A percentile compares a stretch with the other conserved stretches of the same genome.
These are phyloP conservation scores for Tulasnella sp. DNA, from an alignment of 768 basidiomycete genomes.

Conservation along the genomic window DNA sequence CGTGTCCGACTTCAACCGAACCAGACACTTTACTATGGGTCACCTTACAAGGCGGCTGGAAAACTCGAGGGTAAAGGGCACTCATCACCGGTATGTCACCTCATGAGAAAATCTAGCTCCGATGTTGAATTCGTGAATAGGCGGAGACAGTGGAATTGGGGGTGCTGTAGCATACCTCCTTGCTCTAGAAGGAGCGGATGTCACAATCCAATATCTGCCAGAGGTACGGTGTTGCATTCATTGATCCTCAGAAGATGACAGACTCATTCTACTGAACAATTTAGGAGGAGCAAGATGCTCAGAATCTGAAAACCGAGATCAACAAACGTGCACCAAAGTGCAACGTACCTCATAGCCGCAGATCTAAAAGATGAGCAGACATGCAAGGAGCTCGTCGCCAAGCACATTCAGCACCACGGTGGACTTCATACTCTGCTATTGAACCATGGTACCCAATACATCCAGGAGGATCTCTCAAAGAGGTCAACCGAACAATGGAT, in stretches of 20 bases:
- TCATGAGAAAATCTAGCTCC: no score
- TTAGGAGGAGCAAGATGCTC: slow-evolving; percentile 33
- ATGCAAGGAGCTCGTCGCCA: slow-evolving; percentile 29
- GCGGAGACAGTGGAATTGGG: slow-evolving; percentile 40
- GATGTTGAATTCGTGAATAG: no score
- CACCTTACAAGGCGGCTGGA: slow-evolving; percentile 33
- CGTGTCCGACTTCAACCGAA: no score
- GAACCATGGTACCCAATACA: slow-evolving; percentile 35
- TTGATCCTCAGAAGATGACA: no score
- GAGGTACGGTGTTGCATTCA: not conserved
- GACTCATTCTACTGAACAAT: not conserved
- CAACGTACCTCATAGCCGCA: slow-evolving; percentile 28
- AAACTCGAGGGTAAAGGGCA: slow-evolving; percentile 36
- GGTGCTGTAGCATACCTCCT: slow-evolving; percentile 32
- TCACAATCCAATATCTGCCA: slow-evolving; percentile 24
- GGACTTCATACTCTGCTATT: slow-evolving; percentile 29
- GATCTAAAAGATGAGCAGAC: slow-evolving; percentile 32
- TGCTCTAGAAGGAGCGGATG: slow-evolving; percentile 30
- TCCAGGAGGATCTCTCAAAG: slow-evolving; percentile 28
- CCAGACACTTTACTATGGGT: slow-evolving; percentile 34
- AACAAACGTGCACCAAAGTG: slow-evolving; percentile 29
- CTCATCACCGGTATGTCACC: slow-evolving; percentile 42
- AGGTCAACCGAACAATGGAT: slow-evolving; percentile 34
- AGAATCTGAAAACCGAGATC: slow-evolving; percentile 29
- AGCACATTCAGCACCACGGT: slow-evolving; percentile 29